Percentiles rank a stretch among this genome's conserved stretches.
Evolutionary conservation across 1,284 basidiomycete genomes (phyloP).

Genomic region (Pseudozyma thailandica): DNA sequence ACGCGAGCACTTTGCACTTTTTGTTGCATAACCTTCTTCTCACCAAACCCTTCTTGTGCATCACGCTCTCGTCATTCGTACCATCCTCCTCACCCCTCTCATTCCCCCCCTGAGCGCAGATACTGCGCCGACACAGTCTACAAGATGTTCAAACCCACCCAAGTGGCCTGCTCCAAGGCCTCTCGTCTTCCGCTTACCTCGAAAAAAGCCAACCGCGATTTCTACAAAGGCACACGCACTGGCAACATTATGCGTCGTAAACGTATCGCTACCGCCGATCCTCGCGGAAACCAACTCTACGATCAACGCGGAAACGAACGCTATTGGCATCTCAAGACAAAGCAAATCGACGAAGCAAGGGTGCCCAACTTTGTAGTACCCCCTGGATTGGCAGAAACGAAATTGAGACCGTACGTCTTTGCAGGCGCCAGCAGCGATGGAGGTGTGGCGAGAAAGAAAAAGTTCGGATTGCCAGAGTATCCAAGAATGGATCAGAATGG

Average conservation of each 20-base stretch:
- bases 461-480: slow-evolving; percentile 55
- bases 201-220: slow-evolving; percentile 66
- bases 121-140: neutral
- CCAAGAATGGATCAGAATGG: slow-evolving; percentile 57
- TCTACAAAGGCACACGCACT: slow-evolving; percentile 67
- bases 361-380: slow-evolving; percentile 63
- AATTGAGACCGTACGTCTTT: slow-evolving; percentile 63
- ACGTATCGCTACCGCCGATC: slow-evolving; percentile 61
- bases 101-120: neutral
- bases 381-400: slow-evolving; percentile 61
- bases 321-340: slow-evolving; percentile 62
- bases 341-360: slow-evolving; percentile 59
- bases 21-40: slow-evolving; percentile 20
- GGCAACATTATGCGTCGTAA: slow-evolving; percentile 65
- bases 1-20: slow-evolving; percentile 11
- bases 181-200: slow-evolving; percentile 65
- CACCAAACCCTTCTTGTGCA: slow-evolving; percentile 7
- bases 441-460: slow-evolving; percentile 47
- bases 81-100: neutral
- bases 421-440: slow-evolving; percentile 47
- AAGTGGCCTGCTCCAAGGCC: slow-evolving; percentile 58
- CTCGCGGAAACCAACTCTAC: slow-evolving; percentile 54
- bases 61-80: neutral
- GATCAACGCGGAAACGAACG: slow-evolving; percentile 49
- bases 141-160: slow-evolving; percentile 59